phyloP scores from a whole-genome alignment of 805 yeast genomes.

The Hanseniaspora taiwanica region DNA sequence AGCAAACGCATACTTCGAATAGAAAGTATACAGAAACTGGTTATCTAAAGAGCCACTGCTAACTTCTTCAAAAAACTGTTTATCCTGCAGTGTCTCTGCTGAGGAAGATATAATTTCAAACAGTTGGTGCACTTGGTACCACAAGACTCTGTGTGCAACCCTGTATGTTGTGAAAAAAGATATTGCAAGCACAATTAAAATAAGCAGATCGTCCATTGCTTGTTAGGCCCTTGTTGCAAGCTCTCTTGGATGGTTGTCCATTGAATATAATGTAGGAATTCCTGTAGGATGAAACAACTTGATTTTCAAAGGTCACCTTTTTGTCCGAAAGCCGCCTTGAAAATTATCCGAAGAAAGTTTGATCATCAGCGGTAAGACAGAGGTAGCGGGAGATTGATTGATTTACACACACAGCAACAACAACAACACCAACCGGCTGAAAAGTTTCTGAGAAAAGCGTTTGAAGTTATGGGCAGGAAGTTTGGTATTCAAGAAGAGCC shows the following conservation, averaged over 20 bases:
- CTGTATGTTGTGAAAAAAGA: constrained; percentile 5
- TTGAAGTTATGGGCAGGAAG: neutral
- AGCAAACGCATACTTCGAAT: constrained; percentile 19
- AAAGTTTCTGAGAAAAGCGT: too few relatives aligned
- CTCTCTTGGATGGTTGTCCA: too few relatives aligned
- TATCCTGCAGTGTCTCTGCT: constrained; percentile 2
- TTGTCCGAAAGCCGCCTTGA: too few relatives aligned
- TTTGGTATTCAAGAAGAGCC: neutral
- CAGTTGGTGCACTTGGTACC: constrained; percentile 13
- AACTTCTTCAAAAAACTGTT: neutral
- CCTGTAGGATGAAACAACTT: too few relatives aligned
- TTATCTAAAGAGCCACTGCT: constrained; percentile 5
- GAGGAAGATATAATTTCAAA: constrained; percentile 14
- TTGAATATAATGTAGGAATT: too few relatives aligned
- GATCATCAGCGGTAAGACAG: too few relatives aligned
- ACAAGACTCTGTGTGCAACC: constrained; percentile 9
- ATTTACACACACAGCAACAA: too few relatives aligned
- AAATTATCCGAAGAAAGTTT: too few relatives aligned
- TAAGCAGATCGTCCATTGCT: constrained; percentile 8
- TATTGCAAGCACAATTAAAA: constrained; percentile 4
- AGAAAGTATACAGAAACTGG: constrained; percentile 17
- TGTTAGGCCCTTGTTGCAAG: too few relatives aligned
- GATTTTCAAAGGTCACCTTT: too few relatives aligned
- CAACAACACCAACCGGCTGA: too few relatives aligned
- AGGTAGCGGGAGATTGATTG: too few relatives aligned